These are phyloP conservation scores for Angomonas ambiguus DNA, from an alignment of 208 protist genomes.

Conservation along the genomic window DNA sequence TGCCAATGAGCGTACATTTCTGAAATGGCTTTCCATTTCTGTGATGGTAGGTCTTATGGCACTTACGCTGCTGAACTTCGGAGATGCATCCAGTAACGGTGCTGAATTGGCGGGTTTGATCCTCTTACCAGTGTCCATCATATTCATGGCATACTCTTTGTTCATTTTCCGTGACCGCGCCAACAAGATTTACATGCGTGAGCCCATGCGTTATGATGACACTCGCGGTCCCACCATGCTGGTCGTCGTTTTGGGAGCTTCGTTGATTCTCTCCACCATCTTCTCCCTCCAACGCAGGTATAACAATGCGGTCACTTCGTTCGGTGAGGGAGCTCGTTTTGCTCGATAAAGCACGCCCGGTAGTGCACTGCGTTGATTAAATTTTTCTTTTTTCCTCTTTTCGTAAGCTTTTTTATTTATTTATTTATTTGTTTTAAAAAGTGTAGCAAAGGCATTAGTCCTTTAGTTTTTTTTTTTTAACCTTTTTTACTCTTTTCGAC, in stretches of 20 bases:
- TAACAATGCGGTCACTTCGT: slow-evolving; percentile 46
- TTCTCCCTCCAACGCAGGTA: slow-evolving; percentile 86
- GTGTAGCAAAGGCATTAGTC: not conserved
- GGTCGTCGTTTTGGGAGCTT: slow-evolving; percentile 70
- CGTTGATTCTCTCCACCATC: slow-evolving; percentile 73
- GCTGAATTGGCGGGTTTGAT: slow-evolving; percentile 78
- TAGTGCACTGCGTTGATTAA: not conserved
- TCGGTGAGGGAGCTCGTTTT: slow-evolving; percentile 56
- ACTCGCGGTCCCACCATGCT: slow-evolving; percentile 85
- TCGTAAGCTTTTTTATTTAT: slow-evolving; percentile 4
- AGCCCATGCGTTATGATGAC: slow-evolving; percentile 90
- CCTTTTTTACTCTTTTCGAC: slow-evolving; percentile 11
- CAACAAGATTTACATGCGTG: slow-evolving; percentile 91
- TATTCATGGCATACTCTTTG: slow-evolving; percentile 90
- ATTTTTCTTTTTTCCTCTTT: slow-evolving; percentile 8
- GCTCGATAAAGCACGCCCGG: slow-evolving; percentile 19
- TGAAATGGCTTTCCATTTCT: slow-evolving; percentile 91
- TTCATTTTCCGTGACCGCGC: slow-evolving; percentile 85
- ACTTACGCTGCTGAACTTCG: slow-evolving; percentile 81
- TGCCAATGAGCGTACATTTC: slow-evolving; percentile 90
- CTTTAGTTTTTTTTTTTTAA: not conserved
- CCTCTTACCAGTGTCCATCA: slow-evolving; percentile 75
- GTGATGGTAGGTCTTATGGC: slow-evolving; percentile 88
- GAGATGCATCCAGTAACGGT: slow-evolving; percentile 70
- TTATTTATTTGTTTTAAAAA: not conserved